Base-by-base conservation (phyloP, 1,139 yeast genomes). In the Yamadazyma conglobata region DNA sequence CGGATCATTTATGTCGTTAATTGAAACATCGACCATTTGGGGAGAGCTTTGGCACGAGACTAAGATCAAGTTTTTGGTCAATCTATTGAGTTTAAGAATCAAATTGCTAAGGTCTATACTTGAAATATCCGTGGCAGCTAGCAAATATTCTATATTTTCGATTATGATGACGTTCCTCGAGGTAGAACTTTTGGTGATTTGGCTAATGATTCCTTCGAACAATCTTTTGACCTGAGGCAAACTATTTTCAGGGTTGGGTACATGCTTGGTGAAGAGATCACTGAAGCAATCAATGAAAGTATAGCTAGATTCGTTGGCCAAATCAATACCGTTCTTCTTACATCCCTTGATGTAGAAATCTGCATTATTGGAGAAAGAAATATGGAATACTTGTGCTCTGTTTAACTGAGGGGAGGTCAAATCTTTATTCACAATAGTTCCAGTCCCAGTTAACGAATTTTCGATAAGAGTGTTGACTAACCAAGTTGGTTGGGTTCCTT, bases 401-500 rank as follows among this genome's bases (percentile, higher is more conserved):
- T 39, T 38, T 1, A 44, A 32, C 4, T 25, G 34, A 32, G 48
- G 49, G 16, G 33, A 44, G 10, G 40, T 43, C 28, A 63, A 44
- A 41, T 70, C 64, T 38, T 59, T 45, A 44, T 62, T 64, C 14
- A 63, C 57, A 34, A 55, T 46, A 13, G 48, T 49, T 8, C 73
- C 65, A 3, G 70, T 66, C 2, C 74, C 75, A 9, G 47, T 42
- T 11, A 73, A 39, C 10, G 68, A 50, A 37, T 60, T 68, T 43
- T 73, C 78, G 7, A 73, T 52, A 19, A 75, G 45, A 3, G 73
- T 60, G 23, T 61, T 70, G 5, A 74, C 49, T 19, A 84, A 58
- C 94, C 94, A 85, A 4, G 73, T 52, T 2, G 93, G 79, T 12
- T 77, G 67, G 0, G 87, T 80, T 0, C 85, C 82, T 37, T 71